Evolutionary conservation across 179 eudicot species (phyloP).

Genomic region (Patellifolia procumbens): DNA sequence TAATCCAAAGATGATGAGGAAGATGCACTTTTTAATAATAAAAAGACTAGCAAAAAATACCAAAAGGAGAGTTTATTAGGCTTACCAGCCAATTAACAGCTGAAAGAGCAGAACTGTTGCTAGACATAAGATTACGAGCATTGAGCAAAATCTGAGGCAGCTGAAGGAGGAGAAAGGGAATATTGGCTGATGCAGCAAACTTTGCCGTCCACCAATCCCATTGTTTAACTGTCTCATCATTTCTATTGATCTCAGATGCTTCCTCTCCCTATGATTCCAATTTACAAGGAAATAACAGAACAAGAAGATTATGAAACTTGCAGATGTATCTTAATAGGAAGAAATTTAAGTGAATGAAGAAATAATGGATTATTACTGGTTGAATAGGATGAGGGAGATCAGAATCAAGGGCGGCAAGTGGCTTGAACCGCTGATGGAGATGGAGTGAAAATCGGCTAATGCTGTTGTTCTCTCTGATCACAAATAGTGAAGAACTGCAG

Average conservation of each 20-base stretch:
- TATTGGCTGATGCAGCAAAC: constrained; percentile 79
- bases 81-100: constrained; percentile 98
- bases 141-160: constrained; percentile 92
- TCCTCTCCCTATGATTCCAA: constrained; percentile 25
- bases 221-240: constrained; percentile 47
- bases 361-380: constrained; percentile 27
- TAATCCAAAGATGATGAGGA: constrained; percentile 1
- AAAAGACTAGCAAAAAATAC: not conserved
- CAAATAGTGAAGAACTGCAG: constrained; percentile 12
- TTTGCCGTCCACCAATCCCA: constrained; percentile 89
- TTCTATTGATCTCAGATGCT: constrained; percentile 18
- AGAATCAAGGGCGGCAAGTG: constrained; percentile 37
- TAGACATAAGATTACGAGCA: constrained; percentile 79
- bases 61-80: not conserved
- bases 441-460: not conserved
- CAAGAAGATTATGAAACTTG: not conserved
- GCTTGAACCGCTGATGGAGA: constrained; percentile 21
- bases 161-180: constrained; percentile 85
- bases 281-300: not conserved
- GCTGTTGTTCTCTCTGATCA: constrained; percentile 7
- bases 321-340: not conserved
- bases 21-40: not conserved
- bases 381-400: constrained; percentile 36
- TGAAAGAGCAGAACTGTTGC: constrained; percentile 72
- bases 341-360: not conserved